A percentile compares a stretch with the other conserved stretches of the same genome.
Evolutionary conservation across 306 rosid genomes (phyloP).

Genomic region (Vigna angularis): DNA sequence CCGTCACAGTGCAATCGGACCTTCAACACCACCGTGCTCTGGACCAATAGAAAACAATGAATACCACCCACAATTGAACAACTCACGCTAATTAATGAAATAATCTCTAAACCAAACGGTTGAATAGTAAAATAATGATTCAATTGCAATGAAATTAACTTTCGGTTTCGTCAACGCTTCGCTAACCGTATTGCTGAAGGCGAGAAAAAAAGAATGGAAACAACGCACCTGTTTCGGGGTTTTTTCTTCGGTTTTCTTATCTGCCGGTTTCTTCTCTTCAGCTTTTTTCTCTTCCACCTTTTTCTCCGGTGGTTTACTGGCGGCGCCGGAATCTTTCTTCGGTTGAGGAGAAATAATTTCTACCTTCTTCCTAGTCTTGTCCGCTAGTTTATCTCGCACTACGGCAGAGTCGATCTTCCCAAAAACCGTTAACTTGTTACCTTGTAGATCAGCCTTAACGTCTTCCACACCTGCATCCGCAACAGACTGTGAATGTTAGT

Average conservation of each 20-base stretch:
- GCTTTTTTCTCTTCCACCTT: slow-evolving; percentile 55
- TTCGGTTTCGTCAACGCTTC: not conserved
- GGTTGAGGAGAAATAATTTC: slow-evolving; percentile 74
- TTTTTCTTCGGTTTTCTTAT: slow-evolving; percentile 61
- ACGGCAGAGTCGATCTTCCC: slow-evolving; percentile 68
- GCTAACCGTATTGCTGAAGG: not conserved
- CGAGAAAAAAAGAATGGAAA: slow-evolving; percentile 10
- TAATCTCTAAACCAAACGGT: not conserved
- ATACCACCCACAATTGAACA: not conserved
- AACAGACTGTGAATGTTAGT: not conserved
- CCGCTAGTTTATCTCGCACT: slow-evolving; percentile 60
- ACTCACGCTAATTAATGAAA: not conserved
- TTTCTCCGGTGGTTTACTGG: slow-evolving; percentile 53
- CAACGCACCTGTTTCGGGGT: slow-evolving; percentile 58
- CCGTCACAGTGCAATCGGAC: slow-evolving; percentile 87
- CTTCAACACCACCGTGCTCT: slow-evolving; percentile 76
- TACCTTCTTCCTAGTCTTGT: slow-evolving; percentile 72
- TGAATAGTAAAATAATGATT: not conserved
- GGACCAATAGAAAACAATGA: slow-evolving; percentile 39
- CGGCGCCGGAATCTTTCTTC: slow-evolving; percentile 63
- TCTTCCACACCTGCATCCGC: slow-evolving; percentile 66
- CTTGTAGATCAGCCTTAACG: slow-evolving; percentile 60
- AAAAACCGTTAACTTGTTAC: slow-evolving; percentile 67
- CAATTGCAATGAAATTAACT: slow-evolving; percentile 10
- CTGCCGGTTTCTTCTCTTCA: slow-evolving; percentile 63